Evolutionary conservation across 2,329 filamentous ascomycete species (phyloP), one percentile per base, ranked within the genome.

Genomic region (Daldinia sp.): DNA sequence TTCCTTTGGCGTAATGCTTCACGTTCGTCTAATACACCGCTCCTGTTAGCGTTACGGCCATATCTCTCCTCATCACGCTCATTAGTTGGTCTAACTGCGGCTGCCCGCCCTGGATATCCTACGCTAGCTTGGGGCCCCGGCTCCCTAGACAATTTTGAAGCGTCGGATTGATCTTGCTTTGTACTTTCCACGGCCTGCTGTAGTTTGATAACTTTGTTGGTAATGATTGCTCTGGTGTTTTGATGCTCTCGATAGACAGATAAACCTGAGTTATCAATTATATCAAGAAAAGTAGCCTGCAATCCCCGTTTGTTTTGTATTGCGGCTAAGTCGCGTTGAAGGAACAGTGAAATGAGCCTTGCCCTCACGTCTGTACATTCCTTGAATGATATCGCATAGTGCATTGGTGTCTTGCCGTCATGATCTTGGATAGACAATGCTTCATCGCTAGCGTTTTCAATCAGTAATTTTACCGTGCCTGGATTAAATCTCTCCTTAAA

Each of bases 391-490:
- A 60, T 20, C 1, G 57, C 57, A 18, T 60, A 60, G 13, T 60
- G 57, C 57, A 60, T 60, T 6, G 57, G 42, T 9, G 57, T 60
- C 44, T 50, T 60, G 44, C 44, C 57, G 44, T 39, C 30, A 28
- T 30, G 2, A 18, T 60, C 57, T 41, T 60, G 57, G 12, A 60
- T 46, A 39, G 57, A 33, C 20, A 60, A 41, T 30, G 57, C 44
- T 23, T 60, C 57, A 23, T 60, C 57, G 33, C 57, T 51, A 15
- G 57, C 57, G 44, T 60, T 60, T 28, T 60, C 44, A 28, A 60
- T 41, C 5, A 60, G 44, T 42, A 60, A 30, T 30, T 13, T 60
- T 37, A 41, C 6, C 12, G 57, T 60, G 30, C 26, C 26, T 5
- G 44, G 18, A 15, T 51, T 26, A 6, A 60, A 39, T 4, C 18